phyloP scores from a whole-genome alignment of 2,329 filamentous ascomycete species.

The Chrysoporthe deuterocubensis region DNA sequence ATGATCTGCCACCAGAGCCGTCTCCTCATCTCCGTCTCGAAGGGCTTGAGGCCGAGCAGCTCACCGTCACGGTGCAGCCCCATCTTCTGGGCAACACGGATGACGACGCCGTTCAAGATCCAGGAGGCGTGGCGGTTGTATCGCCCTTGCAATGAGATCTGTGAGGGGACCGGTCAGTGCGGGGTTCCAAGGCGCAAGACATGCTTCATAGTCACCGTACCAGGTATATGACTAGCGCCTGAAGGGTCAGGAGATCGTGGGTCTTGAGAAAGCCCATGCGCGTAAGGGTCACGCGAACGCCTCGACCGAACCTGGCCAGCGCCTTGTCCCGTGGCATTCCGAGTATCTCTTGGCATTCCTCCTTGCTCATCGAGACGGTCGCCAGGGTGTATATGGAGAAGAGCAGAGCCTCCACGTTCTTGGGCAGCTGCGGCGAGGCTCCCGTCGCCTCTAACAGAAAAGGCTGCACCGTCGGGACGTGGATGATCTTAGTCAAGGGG shows the following conservation, averaged over 20 bases:
- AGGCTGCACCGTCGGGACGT: constrained; percentile 71
- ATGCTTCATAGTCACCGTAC: constrained; percentile 40
- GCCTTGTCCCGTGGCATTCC: constrained; percentile 55
- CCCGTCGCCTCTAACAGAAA: constrained; percentile 66
- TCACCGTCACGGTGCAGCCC: constrained; percentile 68
- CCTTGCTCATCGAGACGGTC: constrained; percentile 56
- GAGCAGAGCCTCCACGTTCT: constrained; percentile 63
- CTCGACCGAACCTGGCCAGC: constrained; percentile 55
- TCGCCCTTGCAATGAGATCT: constrained; percentile 61
- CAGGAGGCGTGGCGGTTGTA: constrained; percentile 64
- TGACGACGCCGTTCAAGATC: constrained; percentile 63
- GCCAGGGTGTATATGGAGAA: constrained; percentile 70
- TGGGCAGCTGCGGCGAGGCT: constrained; percentile 57
- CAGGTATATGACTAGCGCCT: constrained; percentile 62
- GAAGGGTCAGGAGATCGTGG: constrained; percentile 61
- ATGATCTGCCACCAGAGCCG: constrained; percentile 70
- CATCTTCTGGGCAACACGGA: constrained; percentile 70
- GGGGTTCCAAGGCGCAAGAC: background rate
- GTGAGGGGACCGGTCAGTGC: constrained; percentile 26
- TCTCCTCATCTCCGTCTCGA: constrained; percentile 70
- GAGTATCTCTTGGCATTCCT: constrained; percentile 59
- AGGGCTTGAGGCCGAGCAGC: constrained; percentile 58
- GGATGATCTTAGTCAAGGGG: constrained; percentile 72
- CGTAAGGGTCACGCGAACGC: constrained; percentile 54
- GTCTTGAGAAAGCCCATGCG: constrained; percentile 62